A percentile compares a stretch with the other conserved stretches of the same genome.
Conservation (phyloP, 345 rosid genomes). For the Carallia pectinifolia region DNA sequence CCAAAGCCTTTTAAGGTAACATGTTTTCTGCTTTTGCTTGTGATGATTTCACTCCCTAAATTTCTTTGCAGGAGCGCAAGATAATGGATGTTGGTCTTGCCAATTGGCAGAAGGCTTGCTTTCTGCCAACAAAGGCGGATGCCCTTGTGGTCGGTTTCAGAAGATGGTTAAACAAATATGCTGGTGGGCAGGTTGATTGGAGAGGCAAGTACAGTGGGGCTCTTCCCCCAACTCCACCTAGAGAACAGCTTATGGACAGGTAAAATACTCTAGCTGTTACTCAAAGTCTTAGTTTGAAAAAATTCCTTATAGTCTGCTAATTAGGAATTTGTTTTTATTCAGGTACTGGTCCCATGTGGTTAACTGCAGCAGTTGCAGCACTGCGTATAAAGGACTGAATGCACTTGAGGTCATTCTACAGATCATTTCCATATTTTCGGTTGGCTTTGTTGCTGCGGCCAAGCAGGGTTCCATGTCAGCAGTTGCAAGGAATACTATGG, state of each 20-base stretch:
- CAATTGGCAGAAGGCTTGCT: slow-evolving; percentile 90
- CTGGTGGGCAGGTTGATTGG: slow-evolving; percentile 68
- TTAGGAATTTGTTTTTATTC: slow-evolving; percentile 19
- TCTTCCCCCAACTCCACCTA: slow-evolving; percentile 73
- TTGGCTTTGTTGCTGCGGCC: slow-evolving; percentile 56
- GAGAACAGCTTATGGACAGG: slow-evolving; percentile 84
- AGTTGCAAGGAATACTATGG: slow-evolving; percentile 37
- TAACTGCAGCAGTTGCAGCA: slow-evolving; percentile 78
- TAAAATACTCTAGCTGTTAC: slow-evolving; percentile 15
- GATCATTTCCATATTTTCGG: slow-evolving; percentile 45
- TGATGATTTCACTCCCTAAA: background rate
- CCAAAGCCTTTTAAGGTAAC: too few relatives aligned
- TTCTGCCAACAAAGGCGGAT: slow-evolving; percentile 75
- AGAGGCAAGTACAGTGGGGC: slow-evolving; percentile 56
- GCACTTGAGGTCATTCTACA: slow-evolving; percentile 59
- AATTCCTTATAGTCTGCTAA: slow-evolving; percentile 1
- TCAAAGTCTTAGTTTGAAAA: background rate
- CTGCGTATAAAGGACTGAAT: slow-evolving; percentile 59
- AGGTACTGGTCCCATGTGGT: slow-evolving; percentile 91
- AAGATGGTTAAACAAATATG: slow-evolving; percentile 72
- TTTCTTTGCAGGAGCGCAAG: slow-evolving; percentile 61
- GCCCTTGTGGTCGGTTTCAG: slow-evolving; percentile 69
- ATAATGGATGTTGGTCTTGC: slow-evolving; percentile 60
- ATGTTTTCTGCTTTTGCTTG: background rate
- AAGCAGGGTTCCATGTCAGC: slow-evolving; percentile 47